Evolutionary conservation across 805 yeast genomes (phyloP).

Genomic region (Saccharomycopsis malanga): DNA sequence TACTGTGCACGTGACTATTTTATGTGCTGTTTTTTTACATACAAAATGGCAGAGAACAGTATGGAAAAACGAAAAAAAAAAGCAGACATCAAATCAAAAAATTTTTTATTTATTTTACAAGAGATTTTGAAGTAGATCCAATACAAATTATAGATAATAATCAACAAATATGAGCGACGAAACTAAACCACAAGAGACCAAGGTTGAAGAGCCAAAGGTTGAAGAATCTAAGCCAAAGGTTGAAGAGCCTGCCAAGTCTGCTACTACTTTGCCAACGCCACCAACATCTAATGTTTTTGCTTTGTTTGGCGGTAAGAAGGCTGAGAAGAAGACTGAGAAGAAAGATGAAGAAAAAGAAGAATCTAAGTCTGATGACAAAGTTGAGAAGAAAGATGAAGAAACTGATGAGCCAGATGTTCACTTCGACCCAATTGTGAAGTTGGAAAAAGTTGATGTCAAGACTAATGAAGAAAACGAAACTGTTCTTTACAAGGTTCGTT

Average conservation of each 20-base stretch:
- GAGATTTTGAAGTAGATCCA: too few relatives aligned
- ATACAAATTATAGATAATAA: too few relatives aligned
- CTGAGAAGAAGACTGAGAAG: slow-evolving; percentile 35
- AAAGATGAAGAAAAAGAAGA: slow-evolving; percentile 27
- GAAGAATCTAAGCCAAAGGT: slow-evolving; percentile 5
- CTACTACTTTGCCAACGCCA: slow-evolving; percentile 40
- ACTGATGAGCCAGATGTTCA: slow-evolving; percentile 54
- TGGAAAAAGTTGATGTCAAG: slow-evolving; percentile 93
- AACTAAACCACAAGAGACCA: slow-evolving; percentile 26
- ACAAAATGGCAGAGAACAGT: too few relatives aligned
- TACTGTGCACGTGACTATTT: too few relatives aligned
- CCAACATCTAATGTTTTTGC: slow-evolving; percentile 83
- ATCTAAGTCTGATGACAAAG: slow-evolving; percentile 25
- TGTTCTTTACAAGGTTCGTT: slow-evolving; percentile 77
- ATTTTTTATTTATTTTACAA: too few relatives aligned
- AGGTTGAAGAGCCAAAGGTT: slow-evolving; percentile 1
- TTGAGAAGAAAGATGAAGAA: slow-evolving; percentile 28
- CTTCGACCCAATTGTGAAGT: slow-evolving; percentile 91
- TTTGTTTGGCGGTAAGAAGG: slow-evolving; percentile 90
- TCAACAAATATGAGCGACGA: slow-evolving; percentile 20
- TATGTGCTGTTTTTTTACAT: too few relatives aligned
- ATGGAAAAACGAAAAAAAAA: too few relatives aligned
- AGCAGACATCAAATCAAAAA: too few relatives aligned
- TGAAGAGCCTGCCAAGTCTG: slow-evolving; percentile 22
- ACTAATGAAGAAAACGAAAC: slow-evolving; percentile 92